These are phyloP conservation scores for Colletotrichum limetticola DNA, from an alignment of 2,329 filamentous ascomycete species.

Conservation along the genomic window DNA sequence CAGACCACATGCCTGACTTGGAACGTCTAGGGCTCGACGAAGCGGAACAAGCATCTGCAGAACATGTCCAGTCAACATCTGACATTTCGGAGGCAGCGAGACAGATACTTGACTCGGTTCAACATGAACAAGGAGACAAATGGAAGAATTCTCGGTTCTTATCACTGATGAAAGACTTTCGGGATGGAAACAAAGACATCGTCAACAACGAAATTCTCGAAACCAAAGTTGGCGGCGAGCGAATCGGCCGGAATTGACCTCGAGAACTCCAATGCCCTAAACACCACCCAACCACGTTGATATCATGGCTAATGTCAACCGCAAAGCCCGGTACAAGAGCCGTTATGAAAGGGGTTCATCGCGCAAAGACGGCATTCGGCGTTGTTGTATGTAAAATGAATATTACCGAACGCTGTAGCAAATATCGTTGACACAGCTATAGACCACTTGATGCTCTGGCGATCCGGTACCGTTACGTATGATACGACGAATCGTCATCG, in stretches of 20 bases:
- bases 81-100: constrained; percentile 55
- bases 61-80: constrained; percentile 5
- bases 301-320: neutral
- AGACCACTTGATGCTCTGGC: neutral
- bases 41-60: neutral
- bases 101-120: constrained; percentile 54
- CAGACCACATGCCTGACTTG: neutral
- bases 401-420: too few relatives aligned
- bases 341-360: constrained; percentile 3
- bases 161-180: constrained; percentile 56
- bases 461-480: too few relatives aligned
- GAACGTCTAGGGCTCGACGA: constrained; percentile 1
- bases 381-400: neutral
- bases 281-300: too few relatives aligned
- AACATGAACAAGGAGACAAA: constrained; percentile 57
- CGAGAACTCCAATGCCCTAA: neutral
- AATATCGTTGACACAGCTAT: neutral
- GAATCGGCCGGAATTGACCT: neutral
- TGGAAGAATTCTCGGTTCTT: constrained; percentile 59
- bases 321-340: neutral
- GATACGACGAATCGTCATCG: too few relatives aligned
- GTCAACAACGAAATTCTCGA: constrained; percentile 53
- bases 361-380: neutral
- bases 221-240: constrained; percentile 30
- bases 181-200: constrained; percentile 56